A percentile compares a stretch with the other conserved stretches of the same genome.
phyloP scores from a whole-genome alignment of 495 filamentous ascomycete species.

The Penicillium ochrochloron region DNA sequence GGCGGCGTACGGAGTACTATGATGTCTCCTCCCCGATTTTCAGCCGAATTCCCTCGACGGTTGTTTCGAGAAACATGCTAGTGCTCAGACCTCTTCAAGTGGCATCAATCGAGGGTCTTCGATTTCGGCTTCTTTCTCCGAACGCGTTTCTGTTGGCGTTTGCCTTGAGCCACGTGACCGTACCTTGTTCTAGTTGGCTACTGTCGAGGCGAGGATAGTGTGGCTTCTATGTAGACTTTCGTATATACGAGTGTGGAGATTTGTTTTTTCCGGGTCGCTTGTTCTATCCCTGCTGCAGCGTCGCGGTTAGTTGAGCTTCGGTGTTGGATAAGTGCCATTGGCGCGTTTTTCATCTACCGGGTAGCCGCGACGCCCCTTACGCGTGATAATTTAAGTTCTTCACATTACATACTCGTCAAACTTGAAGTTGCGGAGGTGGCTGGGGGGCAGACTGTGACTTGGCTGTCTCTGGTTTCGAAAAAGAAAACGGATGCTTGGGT shows the following conservation, averaged over 20 bases:
- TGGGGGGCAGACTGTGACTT: background rate
- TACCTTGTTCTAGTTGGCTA: background rate
- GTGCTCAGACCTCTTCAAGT: background rate
- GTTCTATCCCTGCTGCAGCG: background rate
- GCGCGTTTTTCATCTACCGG: background rate
- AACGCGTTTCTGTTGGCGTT: background rate
- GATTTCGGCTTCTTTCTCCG: constrained; percentile 2
- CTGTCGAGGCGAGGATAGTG: background rate
- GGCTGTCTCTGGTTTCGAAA: too few species aligned
- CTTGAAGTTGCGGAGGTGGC: background rate
- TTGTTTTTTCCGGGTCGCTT: background rate
- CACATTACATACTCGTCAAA: background rate
- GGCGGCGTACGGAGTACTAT: background rate
- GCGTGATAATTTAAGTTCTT: background rate
- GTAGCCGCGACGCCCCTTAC: background rate
- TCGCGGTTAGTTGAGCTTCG: background rate
- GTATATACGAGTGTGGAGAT: constrained; percentile 1
- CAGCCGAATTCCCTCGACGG: background rate
- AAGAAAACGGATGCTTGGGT: too few species aligned
- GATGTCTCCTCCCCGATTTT: background rate
- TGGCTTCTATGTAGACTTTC: background rate
- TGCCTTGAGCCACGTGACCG: background rate
- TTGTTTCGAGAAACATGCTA: background rate
- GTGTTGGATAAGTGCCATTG: background rate
- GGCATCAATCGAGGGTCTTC: background rate